Evolutionary conservation across 2,329 filamentous ascomycete species (phyloP), one percentile per base, ranked within the genome.

Genomic region (Tolypocladium inflatum): DNA sequence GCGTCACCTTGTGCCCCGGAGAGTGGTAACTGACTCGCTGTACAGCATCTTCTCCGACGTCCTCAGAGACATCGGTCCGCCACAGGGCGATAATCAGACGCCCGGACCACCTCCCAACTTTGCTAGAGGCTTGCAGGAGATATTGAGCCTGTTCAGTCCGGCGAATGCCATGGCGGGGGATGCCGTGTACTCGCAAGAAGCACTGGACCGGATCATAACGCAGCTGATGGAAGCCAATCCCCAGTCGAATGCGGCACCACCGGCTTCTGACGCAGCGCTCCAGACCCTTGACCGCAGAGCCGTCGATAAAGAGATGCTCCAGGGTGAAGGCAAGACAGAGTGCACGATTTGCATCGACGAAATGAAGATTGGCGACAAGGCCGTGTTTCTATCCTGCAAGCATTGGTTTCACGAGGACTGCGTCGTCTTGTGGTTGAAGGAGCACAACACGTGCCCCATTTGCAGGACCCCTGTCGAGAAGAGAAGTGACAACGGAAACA

Each of bases 291-390:
- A 90, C 10, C 88, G 87, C 64, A 88, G 86, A 63, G 82, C 82
- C 50, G 77, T 94, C 2, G 83, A 90, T 55, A 76, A 81, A 58
- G 80, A 86, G 48, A 87, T 95, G 81, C 77, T 95, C 7, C 80
- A 78, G 1, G 69, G 76, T 0, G 82, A 85, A 57, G 82, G 81
- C 8, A 89, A 88, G 59, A 87, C 85, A 48, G 92, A 97, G 68
- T 99, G 94, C 71, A 92, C 90, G 41, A 96, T 99, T 59, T 99
- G 94, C 73, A 96, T 97, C 77, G 91, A 97, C 57, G 83, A 89
- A 35, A 87, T 95, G 61, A 80, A 83, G 33, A 68, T 89, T 41
- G 88, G 85, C 13, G 85, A 89, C 37, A 85, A 89, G 68, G 90
- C 93, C 6, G 83, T 89, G 0, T 81, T 87, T 52, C 74, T 99